Evolutionary conservation across 306 rosid genomes (phyloP).

Genomic region (Biancaea sappan): DNA sequence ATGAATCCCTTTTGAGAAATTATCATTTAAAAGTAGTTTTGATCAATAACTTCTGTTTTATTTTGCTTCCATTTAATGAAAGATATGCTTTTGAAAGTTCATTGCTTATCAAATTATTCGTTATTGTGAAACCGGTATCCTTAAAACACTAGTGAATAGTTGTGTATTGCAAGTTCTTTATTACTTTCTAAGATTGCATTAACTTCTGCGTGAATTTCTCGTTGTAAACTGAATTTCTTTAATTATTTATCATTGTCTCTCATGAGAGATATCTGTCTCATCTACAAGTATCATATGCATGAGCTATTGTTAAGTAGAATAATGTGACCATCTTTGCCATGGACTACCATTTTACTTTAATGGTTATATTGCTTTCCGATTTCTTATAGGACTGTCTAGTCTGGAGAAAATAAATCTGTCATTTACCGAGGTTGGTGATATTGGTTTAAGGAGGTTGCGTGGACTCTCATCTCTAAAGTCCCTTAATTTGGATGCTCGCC

Average conservation of each 20-base stretch:
- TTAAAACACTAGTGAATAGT: background rate
- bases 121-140: background rate
- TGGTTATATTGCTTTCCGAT: constrained; percentile 21
- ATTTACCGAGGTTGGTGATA: constrained; percentile 69
- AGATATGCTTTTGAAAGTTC: background rate
- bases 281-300: background rate
- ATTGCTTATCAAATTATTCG: background rate
- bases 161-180: background rate
- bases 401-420: constrained; percentile 90
- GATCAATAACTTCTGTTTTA: background rate
- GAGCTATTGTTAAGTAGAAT: constrained; percentile 20
- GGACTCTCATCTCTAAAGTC: constrained; percentile 87
- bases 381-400: constrained; percentile 69
- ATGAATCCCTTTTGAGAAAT: background rate
- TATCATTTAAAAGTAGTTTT: background rate
- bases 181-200: constrained; percentile 12
- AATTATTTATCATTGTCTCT: background rate
- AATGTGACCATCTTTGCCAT: background rate
- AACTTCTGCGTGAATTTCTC: constrained; percentile 5
- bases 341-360: background rate
- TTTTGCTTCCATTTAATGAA: background rate
- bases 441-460: constrained; percentile 70
- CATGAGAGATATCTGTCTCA: background rate
- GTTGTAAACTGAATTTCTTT: background rate
- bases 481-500: constrained; percentile 90